These are phyloP conservation scores for Camellia japonica DNA, from an alignment of 148 eudicot genomes.

Conservation along the genomic window DNA sequence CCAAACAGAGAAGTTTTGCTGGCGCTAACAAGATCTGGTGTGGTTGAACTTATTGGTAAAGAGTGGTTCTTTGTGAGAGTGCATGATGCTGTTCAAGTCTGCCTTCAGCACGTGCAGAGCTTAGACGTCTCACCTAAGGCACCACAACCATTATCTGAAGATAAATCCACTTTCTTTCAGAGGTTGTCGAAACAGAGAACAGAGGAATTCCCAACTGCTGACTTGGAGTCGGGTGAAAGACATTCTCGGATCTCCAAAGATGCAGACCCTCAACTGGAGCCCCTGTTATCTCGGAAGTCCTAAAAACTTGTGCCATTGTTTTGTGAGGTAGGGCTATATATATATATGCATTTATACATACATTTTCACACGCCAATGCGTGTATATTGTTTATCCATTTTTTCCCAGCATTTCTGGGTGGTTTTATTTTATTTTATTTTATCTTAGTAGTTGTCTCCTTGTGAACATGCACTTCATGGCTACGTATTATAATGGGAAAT, in stretches of 20 bases:
- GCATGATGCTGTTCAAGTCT: conserved; percentile 93
- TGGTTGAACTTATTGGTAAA: conserved; percentile 80
- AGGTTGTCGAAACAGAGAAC: conserved; percentile 44
- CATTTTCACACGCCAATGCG: background rate
- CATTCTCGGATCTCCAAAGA: conserved; percentile 28
- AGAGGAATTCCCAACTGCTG: conserved; percentile 37
- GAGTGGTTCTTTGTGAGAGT: conserved; percentile 98
- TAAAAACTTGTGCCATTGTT: background rate
- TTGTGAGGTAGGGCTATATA: background rate
- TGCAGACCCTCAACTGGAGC: conserved; percentile 50
- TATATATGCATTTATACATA: background rate
- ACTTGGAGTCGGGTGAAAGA: conserved; percentile 63
- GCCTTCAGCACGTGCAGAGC: conserved; percentile 77
- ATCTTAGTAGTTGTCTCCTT: no score
- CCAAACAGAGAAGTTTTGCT: conserved; percentile 83
- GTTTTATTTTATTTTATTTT: background rate
- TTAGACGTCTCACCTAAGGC: conserved; percentile 34
- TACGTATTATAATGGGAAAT: no score
- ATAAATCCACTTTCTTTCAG: conserved; percentile 38
- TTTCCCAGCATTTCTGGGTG: background rate
- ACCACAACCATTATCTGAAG: conserved; percentile 28
- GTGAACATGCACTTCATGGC: no score
- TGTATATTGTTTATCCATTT: background rate
- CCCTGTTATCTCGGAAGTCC: conserved; percentile 53
- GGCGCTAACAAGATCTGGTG: conserved; percentile 71